phyloP scores from a whole-genome alignment of 176 grass and related monocot genomes.

The Bolboschoenus planiculmis region DNA sequence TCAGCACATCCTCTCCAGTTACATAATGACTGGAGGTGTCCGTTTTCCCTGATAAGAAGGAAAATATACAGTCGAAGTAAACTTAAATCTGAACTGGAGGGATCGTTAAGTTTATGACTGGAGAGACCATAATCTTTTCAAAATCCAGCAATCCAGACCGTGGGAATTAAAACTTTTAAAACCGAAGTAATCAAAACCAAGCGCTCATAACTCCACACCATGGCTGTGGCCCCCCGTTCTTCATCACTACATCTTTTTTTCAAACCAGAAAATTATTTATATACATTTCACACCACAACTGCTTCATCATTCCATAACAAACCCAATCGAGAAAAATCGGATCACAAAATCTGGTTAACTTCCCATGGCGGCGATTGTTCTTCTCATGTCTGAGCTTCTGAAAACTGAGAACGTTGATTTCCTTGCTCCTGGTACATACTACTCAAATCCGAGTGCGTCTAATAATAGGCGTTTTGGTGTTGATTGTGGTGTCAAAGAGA shows the following conservation, averaged over 20 bases:
- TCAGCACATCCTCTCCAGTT: neutral
- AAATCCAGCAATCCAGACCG: constrained; percentile 1
- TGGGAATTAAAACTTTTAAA: neutral
- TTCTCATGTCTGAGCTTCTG: constrained; percentile 16
- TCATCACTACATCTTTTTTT: neutral
- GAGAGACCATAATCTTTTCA: neutral
- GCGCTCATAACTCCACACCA: constrained; percentile 12
- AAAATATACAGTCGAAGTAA: neutral
- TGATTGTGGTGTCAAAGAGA: neutral
- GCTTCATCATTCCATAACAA: neutral
- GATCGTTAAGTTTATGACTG: neutral
- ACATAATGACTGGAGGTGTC: neutral
- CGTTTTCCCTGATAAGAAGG: neutral
- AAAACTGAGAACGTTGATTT: neutral
- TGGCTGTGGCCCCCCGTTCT: neutral
- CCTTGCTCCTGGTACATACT: constrained; percentile 2
- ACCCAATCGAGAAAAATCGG: neutral
- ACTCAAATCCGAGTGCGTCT: constrained; percentile 2
- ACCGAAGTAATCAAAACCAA: constrained; percentile 9
- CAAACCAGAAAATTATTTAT: too few relatives aligned
- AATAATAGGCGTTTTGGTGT: neutral
- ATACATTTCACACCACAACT: neutral
- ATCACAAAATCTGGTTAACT: too few relatives aligned
- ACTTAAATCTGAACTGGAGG: neutral
- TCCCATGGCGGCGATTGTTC: constrained; percentile 22